Evolutionary conservation across 805 yeast genomes (phyloP), one percentile per base, ranked within the genome.

Genomic region (Wickerhamiella parazyma): DNA sequence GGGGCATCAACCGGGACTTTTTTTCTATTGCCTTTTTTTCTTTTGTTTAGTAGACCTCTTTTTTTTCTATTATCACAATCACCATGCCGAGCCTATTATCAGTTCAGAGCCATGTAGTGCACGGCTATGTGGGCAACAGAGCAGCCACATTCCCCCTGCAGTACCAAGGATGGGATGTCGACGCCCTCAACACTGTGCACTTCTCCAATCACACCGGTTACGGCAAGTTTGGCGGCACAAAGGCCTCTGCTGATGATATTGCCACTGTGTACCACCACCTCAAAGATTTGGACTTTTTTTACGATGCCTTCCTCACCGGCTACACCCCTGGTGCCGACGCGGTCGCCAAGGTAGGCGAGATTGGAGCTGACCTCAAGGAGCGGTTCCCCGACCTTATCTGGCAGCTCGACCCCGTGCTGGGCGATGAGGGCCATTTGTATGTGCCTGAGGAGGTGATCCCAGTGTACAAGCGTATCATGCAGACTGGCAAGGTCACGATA

Each of bases 181-280:
- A 89, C 58, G 76, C 76, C 18, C 67, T 91, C 44, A 84, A 89
- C 61, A 84, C 94, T 1, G 94, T 87, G 17, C 82, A 84, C 55
- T 77, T 78, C 53, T 83, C 95, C 1, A 86, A 89, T 54, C 96
- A 89, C 62, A 89, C 96, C 1, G 97, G 95, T 1, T 85, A 85
- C 60, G 83, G 81, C 0, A 49, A 59, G 10, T 75, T 80, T 54
- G 66, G 66, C 28, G 95, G 95, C 2, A 59, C 67, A 14, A 68
- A 69, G 42, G 65, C 73, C 3, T 51, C 66, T 2, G 64, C 75
- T 0, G 59, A 59, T 0, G 70, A 70, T 34, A 56, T 87, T 14
- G 41, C 49, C 7, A 71, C 68, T 1, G 59, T 84, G 2, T 69
- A 71, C 42, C 50, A 63, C 3, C 94, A 94, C 0, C 58, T 89